A percentile compares a stretch with the other conserved stretches of the same genome.
phyloP scores from a whole-genome alignment of 306 rosid genomes.

The Corylus heterophylla region DNA sequence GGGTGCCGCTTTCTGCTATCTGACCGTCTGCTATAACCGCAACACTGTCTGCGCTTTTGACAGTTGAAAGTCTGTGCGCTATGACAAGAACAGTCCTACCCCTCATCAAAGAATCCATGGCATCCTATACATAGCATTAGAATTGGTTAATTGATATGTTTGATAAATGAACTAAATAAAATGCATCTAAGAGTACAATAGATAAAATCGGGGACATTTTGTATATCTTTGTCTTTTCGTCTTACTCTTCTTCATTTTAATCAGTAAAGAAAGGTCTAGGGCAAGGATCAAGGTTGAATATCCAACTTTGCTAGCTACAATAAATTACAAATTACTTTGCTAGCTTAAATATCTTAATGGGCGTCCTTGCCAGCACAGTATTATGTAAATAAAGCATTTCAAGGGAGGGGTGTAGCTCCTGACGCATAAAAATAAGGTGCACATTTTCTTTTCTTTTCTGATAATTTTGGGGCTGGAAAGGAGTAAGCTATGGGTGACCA shows the following conservation, averaged over 20 bases:
- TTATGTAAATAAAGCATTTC: too few species aligned
- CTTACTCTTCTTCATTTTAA: background rate
- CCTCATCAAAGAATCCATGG: constrained; percentile 73
- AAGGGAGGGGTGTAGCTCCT: background rate
- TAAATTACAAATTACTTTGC: too few species aligned
- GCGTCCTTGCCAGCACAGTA: too few species aligned
- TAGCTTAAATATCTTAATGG: too few species aligned
- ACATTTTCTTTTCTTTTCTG: too few species aligned
- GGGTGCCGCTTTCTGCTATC: constrained; percentile 63
- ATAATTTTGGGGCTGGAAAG: too few species aligned
- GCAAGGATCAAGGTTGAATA: background rate
- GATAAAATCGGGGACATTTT: background rate
- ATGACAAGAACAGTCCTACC: constrained; percentile 74
- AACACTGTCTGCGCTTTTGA: constrained; percentile 56
- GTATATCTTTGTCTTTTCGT: background rate
- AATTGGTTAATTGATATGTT: background rate
- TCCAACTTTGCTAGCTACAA: background rate
- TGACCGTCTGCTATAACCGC: constrained; percentile 69
- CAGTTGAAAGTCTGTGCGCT: constrained; percentile 77
- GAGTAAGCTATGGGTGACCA: background rate
- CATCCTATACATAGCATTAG: constrained; percentile 45
- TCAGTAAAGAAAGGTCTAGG: background rate
- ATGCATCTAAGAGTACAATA: background rate
- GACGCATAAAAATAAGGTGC: background rate
- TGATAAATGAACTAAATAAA: background rate